Conservation (phyloP, 257 asterid genomes). For the Prunella vulgaris region DNA sequence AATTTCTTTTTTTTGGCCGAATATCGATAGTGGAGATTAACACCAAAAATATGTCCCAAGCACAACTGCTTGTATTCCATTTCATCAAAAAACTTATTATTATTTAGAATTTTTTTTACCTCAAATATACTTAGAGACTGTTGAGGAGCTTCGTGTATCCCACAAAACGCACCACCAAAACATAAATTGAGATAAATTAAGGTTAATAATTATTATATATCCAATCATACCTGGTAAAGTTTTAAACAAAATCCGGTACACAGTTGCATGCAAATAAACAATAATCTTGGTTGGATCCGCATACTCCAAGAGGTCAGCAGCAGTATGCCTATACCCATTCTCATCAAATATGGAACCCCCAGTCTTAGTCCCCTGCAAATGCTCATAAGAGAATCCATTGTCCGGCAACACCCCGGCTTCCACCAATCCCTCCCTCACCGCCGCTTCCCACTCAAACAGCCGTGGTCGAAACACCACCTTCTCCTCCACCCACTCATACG, state of each 20-base stretch:
- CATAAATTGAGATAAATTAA: too few relatives aligned
- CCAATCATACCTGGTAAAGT: constrained; percentile 27
- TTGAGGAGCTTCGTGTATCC: too few relatives aligned
- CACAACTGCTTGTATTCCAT: too few relatives aligned
- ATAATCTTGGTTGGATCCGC: constrained; percentile 41
- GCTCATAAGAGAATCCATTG: background rate
- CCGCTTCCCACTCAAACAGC: background rate
- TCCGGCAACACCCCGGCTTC: background rate
- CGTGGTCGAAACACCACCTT: background rate
- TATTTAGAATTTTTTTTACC: too few relatives aligned
- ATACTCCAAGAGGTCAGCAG: constrained; percentile 75
- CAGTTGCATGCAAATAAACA: constrained; percentile 52
- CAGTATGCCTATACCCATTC: constrained; percentile 57
- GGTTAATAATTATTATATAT: too few relatives aligned
- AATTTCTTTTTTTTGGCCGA: too few relatives aligned
- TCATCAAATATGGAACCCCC: constrained; percentile 48
- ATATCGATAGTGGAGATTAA: too few relatives aligned
- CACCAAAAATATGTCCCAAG: too few relatives aligned
- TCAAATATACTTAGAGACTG: too few relatives aligned
- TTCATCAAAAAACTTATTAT: too few relatives aligned
- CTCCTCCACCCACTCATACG: background rate
- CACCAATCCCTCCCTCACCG: background rate
- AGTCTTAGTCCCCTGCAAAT: background rate
- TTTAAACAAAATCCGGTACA: constrained; percentile 41
- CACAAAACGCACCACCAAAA: too few relatives aligned